Evolutionary conservation across 805 yeast genomes (phyloP), one percentile per base, ranked within the genome.

Genomic region (Lachancea sp.): DNA sequence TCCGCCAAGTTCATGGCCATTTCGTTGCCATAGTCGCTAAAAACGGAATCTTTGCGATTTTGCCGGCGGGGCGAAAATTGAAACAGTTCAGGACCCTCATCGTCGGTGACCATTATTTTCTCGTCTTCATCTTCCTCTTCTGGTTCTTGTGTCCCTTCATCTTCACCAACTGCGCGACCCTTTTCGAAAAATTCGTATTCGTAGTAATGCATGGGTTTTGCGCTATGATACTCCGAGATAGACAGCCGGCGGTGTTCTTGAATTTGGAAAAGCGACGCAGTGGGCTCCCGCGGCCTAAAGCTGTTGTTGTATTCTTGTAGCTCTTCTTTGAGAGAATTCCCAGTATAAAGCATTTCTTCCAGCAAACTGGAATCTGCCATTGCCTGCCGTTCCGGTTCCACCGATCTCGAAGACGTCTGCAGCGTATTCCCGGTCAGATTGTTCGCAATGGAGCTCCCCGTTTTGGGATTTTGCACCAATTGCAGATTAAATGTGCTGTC

Each of bases 371-470:
- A 29, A 29, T 44, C 47, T 25, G 27, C 30, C n/a, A 39, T 29
- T n/a, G 35, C 40, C 36, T 35, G 41, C 17, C 34, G 35, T 9
- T 22, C 36, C 29, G 26, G 31, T 20, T 20, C 22, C 19, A 30
- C 36, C 5, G 31, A 13, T 29, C 13, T 11, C 15, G 15, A 29
- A 29, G 45, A 40, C 11, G 53, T 51, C 13, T 50, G 53, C 45
- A 61, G 43, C 3, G 66, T 61, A 37, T 59, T 61, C 29, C 66
- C 66, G 2, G 66, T 61, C 25, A 60, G 47, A 45, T 60, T 59
- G 45, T 59, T 58, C 16, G 51, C 52, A 13, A 53, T 53, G 36
- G 46, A 19, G 38, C 29, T 38, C 34, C 37, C 46, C 13, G 38
- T 33, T 22, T 43, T 47, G 35, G 46, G 48, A 19, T 49, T 49